Evolutionary conservation across 1,139 yeast genomes (phyloP).

Genomic region (Candida dubliniensis): DNA sequence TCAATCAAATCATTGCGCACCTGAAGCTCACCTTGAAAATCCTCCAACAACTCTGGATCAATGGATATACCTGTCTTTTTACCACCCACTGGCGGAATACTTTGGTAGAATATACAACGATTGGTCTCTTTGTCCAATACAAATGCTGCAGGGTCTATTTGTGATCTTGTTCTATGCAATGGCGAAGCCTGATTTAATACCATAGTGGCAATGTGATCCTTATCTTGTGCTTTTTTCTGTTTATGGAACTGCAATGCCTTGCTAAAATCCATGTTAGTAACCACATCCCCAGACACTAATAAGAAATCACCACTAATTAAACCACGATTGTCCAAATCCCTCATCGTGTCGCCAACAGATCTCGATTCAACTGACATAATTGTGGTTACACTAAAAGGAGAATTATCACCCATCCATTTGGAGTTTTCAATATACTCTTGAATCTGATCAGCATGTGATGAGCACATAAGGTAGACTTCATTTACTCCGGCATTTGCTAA

Average conservation of each 20-base stretch:
- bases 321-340: constrained; percentile 91
- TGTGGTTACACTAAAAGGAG: constrained; percentile 79
- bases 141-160: constrained; percentile 79
- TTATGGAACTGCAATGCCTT: constrained; percentile 75
- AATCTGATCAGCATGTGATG: constrained; percentile 86
- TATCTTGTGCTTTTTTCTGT: constrained; percentile 68
- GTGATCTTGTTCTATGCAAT: constrained; percentile 80
- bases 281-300: constrained; percentile 90
- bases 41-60: constrained; percentile 83
- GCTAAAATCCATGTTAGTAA: constrained; percentile 80
- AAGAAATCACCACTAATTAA: constrained; percentile 86
- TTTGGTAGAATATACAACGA: constrained; percentile 82
- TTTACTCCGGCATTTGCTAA: constrained; percentile 87
- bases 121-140: constrained; percentile 71
- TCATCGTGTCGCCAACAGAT: constrained; percentile 96
- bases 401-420: constrained; percentile 71
- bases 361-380: constrained; percentile 84
- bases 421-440: constrained; percentile 79
- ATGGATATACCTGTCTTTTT: constrained; percentile 57
- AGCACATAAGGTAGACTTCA: constrained; percentile 87
- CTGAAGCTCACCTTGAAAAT: constrained; percentile 68
- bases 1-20: constrained; percentile 91
- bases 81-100: constrained; percentile 64
- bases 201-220: constrained; percentile 92
- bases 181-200: constrained; percentile 84